Conservation (phyloP, 176 grass and related monocot genomes). For the Tillandsia fasciculata region DNA sequence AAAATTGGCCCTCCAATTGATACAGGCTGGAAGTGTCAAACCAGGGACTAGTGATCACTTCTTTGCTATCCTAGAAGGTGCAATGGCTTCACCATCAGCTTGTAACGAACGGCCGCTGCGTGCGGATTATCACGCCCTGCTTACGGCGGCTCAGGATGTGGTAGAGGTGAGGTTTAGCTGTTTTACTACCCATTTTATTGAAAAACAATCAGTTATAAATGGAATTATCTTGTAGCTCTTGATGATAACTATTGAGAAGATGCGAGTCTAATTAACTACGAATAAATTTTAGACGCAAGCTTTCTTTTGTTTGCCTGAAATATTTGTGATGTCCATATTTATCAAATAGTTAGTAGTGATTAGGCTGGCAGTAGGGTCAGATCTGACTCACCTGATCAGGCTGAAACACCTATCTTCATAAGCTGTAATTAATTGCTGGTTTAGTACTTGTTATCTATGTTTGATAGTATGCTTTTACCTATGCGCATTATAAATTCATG, state of each 20-base stretch:
- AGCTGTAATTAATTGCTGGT: too few species aligned
- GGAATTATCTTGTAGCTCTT: neutral
- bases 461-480: too few species aligned
- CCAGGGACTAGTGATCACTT: slow-evolving; percentile 58
- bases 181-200: neutral
- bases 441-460: too few species aligned
- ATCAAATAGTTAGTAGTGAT: neutral
- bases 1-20: slow-evolving; percentile 72
- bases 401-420: too few species aligned
- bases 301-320: too few species aligned
- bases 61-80: slow-evolving; percentile 61
- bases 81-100: slow-evolving; percentile 56
- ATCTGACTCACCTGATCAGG: too few species aligned
- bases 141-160: slow-evolving; percentile 45
- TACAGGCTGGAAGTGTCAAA: slow-evolving; percentile 77
- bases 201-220: neutral
- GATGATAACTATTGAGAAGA: too few species aligned
- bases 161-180: slow-evolving; percentile 51
- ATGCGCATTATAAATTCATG: too few species aligned
- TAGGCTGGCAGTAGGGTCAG: too few species aligned
- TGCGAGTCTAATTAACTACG: too few species aligned
- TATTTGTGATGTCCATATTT: too few species aligned
- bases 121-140: slow-evolving; percentile 55
- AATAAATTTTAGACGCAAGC: too few species aligned
- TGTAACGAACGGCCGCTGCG: slow-evolving; percentile 57